Evolutionary conservation across 1,284 basidiomycete genomes (phyloP), one percentile per base, ranked within the genome.

Genomic region (Omphalotus olearius): DNA sequence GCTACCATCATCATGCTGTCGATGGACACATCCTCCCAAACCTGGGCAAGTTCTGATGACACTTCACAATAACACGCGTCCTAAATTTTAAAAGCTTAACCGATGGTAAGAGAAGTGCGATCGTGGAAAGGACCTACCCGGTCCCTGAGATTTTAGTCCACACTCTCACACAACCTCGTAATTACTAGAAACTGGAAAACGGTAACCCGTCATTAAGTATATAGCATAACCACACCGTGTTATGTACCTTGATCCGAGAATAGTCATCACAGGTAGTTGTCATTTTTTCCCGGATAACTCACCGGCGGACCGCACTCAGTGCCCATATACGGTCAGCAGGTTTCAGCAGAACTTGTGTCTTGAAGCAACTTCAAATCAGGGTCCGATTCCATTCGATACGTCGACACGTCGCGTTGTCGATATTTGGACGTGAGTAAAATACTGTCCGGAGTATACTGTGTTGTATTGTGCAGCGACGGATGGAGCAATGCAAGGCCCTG

Each of bases 61-160:
- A 33, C 30, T 33, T 28, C 30, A 33, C 30, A 33, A 7, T 33
- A 33, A 33, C 30, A 33, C 49, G 60, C 58, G 60, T 62, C 63
- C 62, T 62, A 64, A 64, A 62, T 64, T 64, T 64, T 50, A 50
- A 56, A 54, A 60, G 54, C 52, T 60, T 50, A 57, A 56, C 58
- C 58, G 52, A 62, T 63, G 59, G 56, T 53, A 57, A 50, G 40
- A 42, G 30, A 39, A 38, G 43, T 37, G 37, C 26, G 36, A 40
- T 48, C 37, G 47, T 40, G 47, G 18, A 36, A 48, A n/a, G 30
- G 37, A 48, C 30, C 40, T 39, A 33, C 35, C 47, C 36, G 37
- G 25, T 39, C 36, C 35, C 40, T 43, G 36, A 33, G 45, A 37
- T 16, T 26, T 25, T 16, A 17, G 20, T 33, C 14, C 46, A 18